Evolutionary conservation across 1,284 basidiomycete species (phyloP).

Genomic region (Hymenochaete sp.): DNA sequence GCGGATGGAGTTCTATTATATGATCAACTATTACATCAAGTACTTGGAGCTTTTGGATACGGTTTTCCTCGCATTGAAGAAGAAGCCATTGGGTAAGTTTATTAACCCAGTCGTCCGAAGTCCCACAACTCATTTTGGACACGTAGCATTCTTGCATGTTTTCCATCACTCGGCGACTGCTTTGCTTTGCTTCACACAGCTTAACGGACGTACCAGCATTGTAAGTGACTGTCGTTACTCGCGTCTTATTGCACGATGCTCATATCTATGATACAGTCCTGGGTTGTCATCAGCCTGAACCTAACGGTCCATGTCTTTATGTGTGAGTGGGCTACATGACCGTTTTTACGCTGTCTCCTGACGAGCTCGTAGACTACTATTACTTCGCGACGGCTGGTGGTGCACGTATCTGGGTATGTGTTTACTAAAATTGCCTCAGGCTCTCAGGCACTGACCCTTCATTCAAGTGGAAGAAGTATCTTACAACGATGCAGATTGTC

Average conservation of each 20-base stretch:
- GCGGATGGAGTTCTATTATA: slow-evolving; percentile 89
- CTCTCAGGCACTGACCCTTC: slow-evolving; percentile 11
- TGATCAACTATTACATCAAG: slow-evolving; percentile 98
- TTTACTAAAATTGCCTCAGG: background rate
- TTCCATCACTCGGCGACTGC: slow-evolving; percentile 99
- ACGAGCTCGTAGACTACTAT: slow-evolving; percentile 88
- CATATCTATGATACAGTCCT: slow-evolving; percentile 55
- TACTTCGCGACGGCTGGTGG: slow-evolving; percentile 96
- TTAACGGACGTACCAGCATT: slow-evolving; percentile 87
- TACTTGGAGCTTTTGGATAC: slow-evolving; percentile 93
- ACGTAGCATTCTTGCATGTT: slow-evolving; percentile 87
- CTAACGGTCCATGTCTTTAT: slow-evolving; percentile 94
- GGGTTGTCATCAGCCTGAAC: slow-evolving; percentile 94
- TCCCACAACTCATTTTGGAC: slow-evolving; percentile 1
- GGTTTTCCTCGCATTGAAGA: slow-evolving; percentile 95
- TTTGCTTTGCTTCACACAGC: slow-evolving; percentile 87
- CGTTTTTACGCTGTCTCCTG: slow-evolving; percentile 8
- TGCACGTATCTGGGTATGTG: slow-evolving; percentile 84
- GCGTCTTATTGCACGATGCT: slow-evolving; percentile 8
- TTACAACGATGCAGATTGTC: slow-evolving; percentile 92
- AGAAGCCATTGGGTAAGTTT: slow-evolving; percentile 83
- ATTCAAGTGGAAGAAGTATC: slow-evolving; percentile 90
- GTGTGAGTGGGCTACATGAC: slow-evolving; percentile 55
- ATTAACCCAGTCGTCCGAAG: background rate
- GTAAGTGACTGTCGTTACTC: slow-evolving; percentile 36